Percentiles rank a stretch among this genome's conserved stretches.
Evolutionary conservation across 371 early-diverging fungal genomes (phyloP).

Genomic region (Synchytrium microbalum): DNA sequence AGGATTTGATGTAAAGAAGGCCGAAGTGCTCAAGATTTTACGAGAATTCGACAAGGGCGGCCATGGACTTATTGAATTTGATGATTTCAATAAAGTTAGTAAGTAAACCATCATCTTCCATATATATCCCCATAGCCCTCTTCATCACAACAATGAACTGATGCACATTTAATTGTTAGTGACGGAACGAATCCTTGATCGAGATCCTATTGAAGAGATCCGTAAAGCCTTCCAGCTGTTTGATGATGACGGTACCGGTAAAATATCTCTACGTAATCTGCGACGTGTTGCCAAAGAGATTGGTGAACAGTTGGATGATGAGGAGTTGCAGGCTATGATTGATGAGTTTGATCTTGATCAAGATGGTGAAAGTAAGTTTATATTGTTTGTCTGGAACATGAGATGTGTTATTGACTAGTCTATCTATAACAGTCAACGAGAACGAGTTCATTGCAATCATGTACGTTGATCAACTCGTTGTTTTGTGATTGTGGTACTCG

Average conservation of each 20-base stretch:
- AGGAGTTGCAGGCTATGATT: slow-evolving; percentile 69
- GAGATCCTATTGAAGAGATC: slow-evolving; percentile 72
- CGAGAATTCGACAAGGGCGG: slow-evolving; percentile 46
- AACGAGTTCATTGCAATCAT: slow-evolving; percentile 67
- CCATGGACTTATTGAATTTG: slow-evolving; percentile 45
- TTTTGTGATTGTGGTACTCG: no score
- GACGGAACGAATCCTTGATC: slow-evolving; percentile 54
- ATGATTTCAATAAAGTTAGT: slow-evolving; percentile 60
- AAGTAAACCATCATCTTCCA: slow-evolving; percentile 21
- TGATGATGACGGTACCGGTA: slow-evolving; percentile 60
- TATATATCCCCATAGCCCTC: not conserved
- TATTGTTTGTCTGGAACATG: not conserved
- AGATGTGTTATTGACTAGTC: not conserved
- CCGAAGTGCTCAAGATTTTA: slow-evolving; percentile 61
- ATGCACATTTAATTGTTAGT: slow-evolving; percentile 26
- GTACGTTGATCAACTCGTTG: slow-evolving; percentile 13
- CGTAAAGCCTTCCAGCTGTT: slow-evolving; percentile 68
- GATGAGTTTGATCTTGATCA: slow-evolving; percentile 74
- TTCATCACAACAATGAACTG: not conserved
- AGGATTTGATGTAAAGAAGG: slow-evolving; percentile 65
- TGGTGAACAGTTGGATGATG: slow-evolving; percentile 64
- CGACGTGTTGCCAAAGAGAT: slow-evolving; percentile 65
- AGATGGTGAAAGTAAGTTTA: slow-evolving; percentile 60
- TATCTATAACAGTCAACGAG: slow-evolving; percentile 47
- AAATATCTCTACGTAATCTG: slow-evolving; percentile 52